These are phyloP conservation scores for Nicotiana obtusifolia DNA, from an alignment of 257 asterid genomes.

Conservation along the genomic window DNA sequence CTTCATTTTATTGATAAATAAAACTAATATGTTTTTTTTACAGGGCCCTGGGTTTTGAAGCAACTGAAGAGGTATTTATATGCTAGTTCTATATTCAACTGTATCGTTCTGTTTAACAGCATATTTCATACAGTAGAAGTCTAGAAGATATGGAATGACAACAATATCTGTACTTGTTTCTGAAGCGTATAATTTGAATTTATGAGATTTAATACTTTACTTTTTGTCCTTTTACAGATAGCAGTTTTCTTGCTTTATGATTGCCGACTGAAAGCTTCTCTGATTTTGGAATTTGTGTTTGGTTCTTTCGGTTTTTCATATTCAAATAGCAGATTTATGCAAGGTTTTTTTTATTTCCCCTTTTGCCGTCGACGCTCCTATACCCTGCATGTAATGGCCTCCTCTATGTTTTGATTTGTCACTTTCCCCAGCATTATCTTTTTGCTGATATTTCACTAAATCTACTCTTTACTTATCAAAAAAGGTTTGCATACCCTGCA, in stretches of 20 bases:
- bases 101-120: slow-evolving; percentile 4
- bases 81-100: neutral
- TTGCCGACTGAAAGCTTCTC: neutral
- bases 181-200: neutral
- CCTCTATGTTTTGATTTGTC: no score
- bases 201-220: neutral
- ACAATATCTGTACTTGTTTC: neutral
- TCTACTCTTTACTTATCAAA: no score
- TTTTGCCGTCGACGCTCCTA: neutral
- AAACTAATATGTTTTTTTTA: slow-evolving; percentile 21
- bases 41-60: slow-evolving; percentile 98
- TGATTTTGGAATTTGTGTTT: neutral
- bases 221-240: neutral
- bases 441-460: no score
- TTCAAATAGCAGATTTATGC: neutral
- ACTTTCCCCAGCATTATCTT: no score
- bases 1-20: neutral
- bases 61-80: slow-evolving; percentile 74
- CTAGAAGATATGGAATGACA: neutral
- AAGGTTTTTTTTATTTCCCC: neutral
- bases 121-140: neutral
- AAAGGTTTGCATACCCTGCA: neutral
- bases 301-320: neutral
- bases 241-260: neutral
- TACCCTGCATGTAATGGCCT: neutral